These are phyloP conservation scores for Suillus hirtellus DNA, from an alignment of 768 basidiomycete species.

Conservation along the genomic window DNA sequence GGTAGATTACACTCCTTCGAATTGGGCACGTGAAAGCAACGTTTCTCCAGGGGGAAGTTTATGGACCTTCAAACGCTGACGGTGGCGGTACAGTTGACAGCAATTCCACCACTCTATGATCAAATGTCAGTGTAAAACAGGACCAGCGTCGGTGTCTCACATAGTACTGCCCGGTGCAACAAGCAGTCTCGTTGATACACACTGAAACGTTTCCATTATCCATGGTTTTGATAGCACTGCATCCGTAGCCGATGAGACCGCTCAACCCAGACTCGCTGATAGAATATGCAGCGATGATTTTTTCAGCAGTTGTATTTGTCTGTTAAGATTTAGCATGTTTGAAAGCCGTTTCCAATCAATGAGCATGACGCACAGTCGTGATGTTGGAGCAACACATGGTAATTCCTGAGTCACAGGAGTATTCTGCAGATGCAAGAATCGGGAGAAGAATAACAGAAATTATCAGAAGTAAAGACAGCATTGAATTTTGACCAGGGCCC, in stretches of 20 bases:
- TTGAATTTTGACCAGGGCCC: neutral
- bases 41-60: neutral
- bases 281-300: neutral
- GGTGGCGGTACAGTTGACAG: neutral
- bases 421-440: neutral
- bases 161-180: neutral
- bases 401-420: neutral
- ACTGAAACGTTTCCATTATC: neutral
- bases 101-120: neutral
- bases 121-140: neutral
- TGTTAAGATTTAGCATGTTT: neutral
- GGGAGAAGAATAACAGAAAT: neutral
- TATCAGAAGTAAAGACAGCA: constrained; percentile 1
- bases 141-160: constrained; percentile 21
- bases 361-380: neutral
- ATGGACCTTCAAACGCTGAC: neutral
- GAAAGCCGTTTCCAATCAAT: no score
- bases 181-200: neutral
- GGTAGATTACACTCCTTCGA: neutral
- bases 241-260: neutral
- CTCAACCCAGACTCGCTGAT: neutral
- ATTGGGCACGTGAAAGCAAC: neutral
- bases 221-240: neutral
- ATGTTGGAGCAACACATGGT: neutral
- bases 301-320: neutral